A percentile compares a stretch with the other conserved stretches of the same genome.
phyloP scores from a whole-genome alignment of 2,329 filamentous ascomycete species.

The Torrubiella hemipterigena region DNA sequence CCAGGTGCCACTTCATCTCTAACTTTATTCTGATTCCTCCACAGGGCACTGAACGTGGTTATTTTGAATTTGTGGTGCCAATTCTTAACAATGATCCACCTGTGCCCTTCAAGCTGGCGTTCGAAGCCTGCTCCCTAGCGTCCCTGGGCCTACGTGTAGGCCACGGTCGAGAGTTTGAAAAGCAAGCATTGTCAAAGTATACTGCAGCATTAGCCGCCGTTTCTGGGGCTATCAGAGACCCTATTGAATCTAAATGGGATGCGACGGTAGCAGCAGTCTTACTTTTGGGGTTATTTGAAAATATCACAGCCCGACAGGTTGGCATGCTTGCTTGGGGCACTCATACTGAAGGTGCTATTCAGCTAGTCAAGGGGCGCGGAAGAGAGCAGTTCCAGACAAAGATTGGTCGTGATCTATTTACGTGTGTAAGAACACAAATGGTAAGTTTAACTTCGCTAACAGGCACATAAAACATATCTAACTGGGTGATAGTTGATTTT shows the following conservation, averaged over 20 bases:
- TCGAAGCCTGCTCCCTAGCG: conserved; percentile 47
- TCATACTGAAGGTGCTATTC: conserved; percentile 52
- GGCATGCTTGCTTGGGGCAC: conserved; percentile 49
- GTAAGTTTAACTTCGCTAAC: conserved; percentile 19
- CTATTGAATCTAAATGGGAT: conserved; percentile 37
- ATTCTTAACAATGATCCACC: conserved; percentile 30
- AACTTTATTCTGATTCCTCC: conserved; percentile 47
- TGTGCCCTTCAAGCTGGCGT: conserved; percentile 41
- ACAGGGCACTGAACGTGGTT: conserved; percentile 38
- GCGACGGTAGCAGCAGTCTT: conserved; percentile 47
- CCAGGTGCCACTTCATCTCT: conserved; percentile 46
- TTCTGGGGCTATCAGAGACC: conserved; percentile 39
- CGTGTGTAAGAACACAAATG: conserved; percentile 49
- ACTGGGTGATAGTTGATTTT: conserved; percentile 44
- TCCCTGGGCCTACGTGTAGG: conserved; percentile 40
- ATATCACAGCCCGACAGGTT: conserved; percentile 41
- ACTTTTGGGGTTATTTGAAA: conserved; percentile 49
- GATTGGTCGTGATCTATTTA: conserved; percentile 42
- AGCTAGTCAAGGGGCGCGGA: conserved; percentile 45
- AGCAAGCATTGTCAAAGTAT: conserved; percentile 37
- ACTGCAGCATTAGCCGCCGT: conserved; percentile 40
- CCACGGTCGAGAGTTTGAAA: conserved; percentile 18
- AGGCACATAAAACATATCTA: too few relatives aligned
- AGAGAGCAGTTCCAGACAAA: conserved; percentile 41
- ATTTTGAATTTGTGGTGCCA: conserved; percentile 47